These are phyloP conservation scores for Ganoderma sp. DNA, from an alignment of 1,284 basidiomycete genomes.

Conservation along the genomic window DNA sequence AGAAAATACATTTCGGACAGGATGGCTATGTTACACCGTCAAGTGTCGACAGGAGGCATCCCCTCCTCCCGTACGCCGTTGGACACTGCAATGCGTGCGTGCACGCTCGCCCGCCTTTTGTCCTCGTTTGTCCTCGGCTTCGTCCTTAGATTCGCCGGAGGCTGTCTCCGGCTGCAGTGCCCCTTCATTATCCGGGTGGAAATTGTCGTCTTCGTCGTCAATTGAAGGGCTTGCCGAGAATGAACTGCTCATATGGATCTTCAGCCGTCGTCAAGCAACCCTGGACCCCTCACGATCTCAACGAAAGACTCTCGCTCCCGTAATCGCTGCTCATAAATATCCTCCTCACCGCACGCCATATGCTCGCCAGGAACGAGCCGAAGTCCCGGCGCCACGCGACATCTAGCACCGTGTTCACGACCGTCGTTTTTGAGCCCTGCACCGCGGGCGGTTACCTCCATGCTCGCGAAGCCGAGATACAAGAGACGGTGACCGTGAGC, in stretches of 20 bases:
- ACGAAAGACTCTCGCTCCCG: constrained; percentile 10
- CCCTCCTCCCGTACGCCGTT: no score
- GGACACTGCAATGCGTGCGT: no score
- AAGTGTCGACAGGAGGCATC: no score
- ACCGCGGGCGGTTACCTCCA: constrained; percentile 76
- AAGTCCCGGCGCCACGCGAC: constrained; percentile 56
- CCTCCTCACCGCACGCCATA: constrained; percentile 48
- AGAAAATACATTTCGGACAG: no score
- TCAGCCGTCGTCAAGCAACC: constrained; percentile 30
- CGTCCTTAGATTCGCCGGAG: constrained; percentile 21
- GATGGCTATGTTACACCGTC: no score
- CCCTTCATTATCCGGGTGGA: constrained; percentile 35
- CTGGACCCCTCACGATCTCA: not conserved
- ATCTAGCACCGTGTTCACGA: constrained; percentile 49
- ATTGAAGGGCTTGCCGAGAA: constrained; percentile 66
- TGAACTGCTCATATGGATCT: constrained; percentile 60
- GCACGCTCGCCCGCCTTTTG: constrained; percentile 44
- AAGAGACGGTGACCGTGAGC: constrained; percentile 61
- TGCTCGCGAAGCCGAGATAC: constrained; percentile 71
- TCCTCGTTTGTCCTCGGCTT: constrained; percentile 32
- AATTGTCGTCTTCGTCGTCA: constrained; percentile 66
- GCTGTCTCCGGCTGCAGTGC: constrained; percentile 6
- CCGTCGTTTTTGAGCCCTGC: constrained; percentile 76
- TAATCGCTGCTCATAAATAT: constrained; percentile 37
- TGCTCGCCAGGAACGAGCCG: constrained; percentile 42